These are phyloP conservation scores for Fusarium sp. DNA, from an alignment of 2,329 filamentous ascomycete genomes.

Conservation along the genomic window DNA sequence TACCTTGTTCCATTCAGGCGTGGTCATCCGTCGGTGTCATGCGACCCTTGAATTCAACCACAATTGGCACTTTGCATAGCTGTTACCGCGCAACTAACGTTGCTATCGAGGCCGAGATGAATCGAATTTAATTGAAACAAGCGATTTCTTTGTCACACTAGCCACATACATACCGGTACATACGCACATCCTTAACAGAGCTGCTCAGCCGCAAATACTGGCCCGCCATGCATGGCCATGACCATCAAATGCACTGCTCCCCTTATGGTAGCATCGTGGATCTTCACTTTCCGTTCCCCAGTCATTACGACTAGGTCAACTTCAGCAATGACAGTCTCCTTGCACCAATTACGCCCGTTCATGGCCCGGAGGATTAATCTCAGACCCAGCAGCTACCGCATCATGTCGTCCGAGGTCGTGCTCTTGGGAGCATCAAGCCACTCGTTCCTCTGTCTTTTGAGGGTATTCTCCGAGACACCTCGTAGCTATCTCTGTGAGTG, in stretches of 20 bases:
- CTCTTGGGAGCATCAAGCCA: background rate
- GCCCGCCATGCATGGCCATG: slow-evolving; percentile 16
- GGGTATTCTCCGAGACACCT: slow-evolving; percentile 1
- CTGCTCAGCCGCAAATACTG: slow-evolving; percentile 30
- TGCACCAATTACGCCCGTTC: background rate
- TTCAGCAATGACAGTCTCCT: background rate
- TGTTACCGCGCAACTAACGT: slow-evolving; percentile 19
- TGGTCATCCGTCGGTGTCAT: slow-evolving; percentile 10
- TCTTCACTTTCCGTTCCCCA: slow-evolving; percentile 28
- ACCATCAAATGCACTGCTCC: slow-evolving; percentile 35
- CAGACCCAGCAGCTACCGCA: background rate
- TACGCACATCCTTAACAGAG: slow-evolving; percentile 1
- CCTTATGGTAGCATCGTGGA: slow-evolving; percentile 18
- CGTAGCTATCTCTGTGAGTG: slow-evolving; percentile 4
- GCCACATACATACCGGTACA: slow-evolving; percentile 25
- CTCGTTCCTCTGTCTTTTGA: background rate
- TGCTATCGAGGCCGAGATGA: slow-evolving; percentile 9
- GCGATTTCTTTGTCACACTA: slow-evolving; percentile 40
- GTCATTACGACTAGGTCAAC: background rate
- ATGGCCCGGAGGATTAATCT: background rate
- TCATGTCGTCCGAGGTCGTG: background rate
- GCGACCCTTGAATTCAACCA: slow-evolving; percentile 8
- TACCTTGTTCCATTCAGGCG: slow-evolving; percentile 5
- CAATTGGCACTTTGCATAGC: slow-evolving; percentile 5
- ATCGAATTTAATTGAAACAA: slow-evolving; percentile 25